phyloP scores from a whole-genome alignment of 805 yeast genomes.

The Lipomyces orientalis region DNA sequence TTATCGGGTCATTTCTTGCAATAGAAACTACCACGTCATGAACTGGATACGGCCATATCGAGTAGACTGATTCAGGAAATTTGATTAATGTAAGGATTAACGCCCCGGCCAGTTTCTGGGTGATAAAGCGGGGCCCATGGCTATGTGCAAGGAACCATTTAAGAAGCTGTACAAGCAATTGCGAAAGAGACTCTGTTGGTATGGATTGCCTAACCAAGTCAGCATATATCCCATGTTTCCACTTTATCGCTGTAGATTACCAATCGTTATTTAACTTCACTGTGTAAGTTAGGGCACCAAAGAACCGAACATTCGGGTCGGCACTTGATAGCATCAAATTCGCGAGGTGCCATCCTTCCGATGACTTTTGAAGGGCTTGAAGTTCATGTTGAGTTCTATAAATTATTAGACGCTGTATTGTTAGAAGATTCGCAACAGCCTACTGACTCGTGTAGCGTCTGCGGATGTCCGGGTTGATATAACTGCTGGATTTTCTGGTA shows the following conservation, averaged over 20 bases:
- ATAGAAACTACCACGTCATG: slow-evolving; percentile 27
- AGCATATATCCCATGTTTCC: background rate
- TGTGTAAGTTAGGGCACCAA: slow-evolving; percentile 81
- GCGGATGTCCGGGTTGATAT: slow-evolving; percentile 61
- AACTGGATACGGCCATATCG: slow-evolving; percentile 29
- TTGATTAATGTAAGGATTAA: slow-evolving; percentile 19
- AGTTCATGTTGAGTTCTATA: slow-evolving; percentile 59
- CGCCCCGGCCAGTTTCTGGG: slow-evolving; percentile 30
- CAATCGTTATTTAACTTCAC: slow-evolving; percentile 57
- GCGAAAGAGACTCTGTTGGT: slow-evolving; percentile 9
- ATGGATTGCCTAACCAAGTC: slow-evolving; percentile 21
- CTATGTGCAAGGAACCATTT: slow-evolving; percentile 26
- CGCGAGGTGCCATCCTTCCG: slow-evolving; percentile 64
- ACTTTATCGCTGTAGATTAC: background rate
- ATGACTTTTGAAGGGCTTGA: slow-evolving; percentile 63
- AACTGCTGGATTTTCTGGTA: slow-evolving; percentile 47
- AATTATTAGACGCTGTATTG: background rate
- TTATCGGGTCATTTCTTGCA: background rate
- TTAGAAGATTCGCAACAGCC: slow-evolving; percentile 58
- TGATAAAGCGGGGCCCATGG: slow-evolving; percentile 29
- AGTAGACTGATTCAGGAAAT: slow-evolving; percentile 15
- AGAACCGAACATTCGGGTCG: slow-evolving; percentile 56
- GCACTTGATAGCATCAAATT: slow-evolving; percentile 51
- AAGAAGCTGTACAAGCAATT: slow-evolving; percentile 21
- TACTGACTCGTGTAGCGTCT: slow-evolving; percentile 59